These are phyloP conservation scores for Alternaria gaisen DNA, from an alignment of 2,329 filamentous ascomycete species.

Conservation along the genomic window DNA sequence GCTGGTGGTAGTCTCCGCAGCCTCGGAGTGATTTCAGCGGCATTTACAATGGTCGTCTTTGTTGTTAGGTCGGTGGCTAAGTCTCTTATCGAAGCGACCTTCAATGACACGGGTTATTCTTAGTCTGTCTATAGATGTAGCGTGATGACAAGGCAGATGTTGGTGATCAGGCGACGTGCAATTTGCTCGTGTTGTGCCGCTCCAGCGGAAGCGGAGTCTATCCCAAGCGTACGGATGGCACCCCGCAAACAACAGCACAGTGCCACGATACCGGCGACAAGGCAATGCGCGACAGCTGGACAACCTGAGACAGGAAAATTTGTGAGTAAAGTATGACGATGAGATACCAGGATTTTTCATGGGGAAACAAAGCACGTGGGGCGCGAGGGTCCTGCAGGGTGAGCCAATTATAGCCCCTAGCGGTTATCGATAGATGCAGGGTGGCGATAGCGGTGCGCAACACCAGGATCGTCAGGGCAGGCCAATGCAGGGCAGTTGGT, in stretches of 20 bases:
- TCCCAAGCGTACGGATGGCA: neutral
- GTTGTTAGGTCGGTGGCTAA: neutral
- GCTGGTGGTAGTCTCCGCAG: neutral
- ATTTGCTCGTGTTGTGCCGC: constrained; percentile 3
- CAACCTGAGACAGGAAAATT: neutral
- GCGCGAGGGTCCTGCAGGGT: constrained; percentile 8
- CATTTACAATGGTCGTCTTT: neutral
- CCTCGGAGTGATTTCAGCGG: neutral
- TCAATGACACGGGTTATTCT: neutral
- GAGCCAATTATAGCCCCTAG: constrained; percentile 16
- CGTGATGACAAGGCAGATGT: constrained; percentile 2
- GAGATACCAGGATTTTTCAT: neutral
- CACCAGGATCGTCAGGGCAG: constrained; percentile 1
- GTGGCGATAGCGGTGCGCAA: constrained; percentile 12
- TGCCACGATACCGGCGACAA: neutral
- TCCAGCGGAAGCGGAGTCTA: neutral
- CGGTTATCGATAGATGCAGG: constrained; percentile 19
- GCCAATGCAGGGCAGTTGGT: constrained; percentile 8
- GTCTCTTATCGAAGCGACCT: neutral
- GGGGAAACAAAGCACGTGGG: constrained; percentile 10
- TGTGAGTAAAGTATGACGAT: neutral
- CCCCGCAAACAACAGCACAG: neutral
- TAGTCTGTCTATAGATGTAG: neutral
- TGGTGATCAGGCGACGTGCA: constrained; percentile 7
- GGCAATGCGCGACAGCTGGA: neutral